Conservation (phyloP, 192 early-diverging fungal genomes). For the Physocladia obscura region DNA sequence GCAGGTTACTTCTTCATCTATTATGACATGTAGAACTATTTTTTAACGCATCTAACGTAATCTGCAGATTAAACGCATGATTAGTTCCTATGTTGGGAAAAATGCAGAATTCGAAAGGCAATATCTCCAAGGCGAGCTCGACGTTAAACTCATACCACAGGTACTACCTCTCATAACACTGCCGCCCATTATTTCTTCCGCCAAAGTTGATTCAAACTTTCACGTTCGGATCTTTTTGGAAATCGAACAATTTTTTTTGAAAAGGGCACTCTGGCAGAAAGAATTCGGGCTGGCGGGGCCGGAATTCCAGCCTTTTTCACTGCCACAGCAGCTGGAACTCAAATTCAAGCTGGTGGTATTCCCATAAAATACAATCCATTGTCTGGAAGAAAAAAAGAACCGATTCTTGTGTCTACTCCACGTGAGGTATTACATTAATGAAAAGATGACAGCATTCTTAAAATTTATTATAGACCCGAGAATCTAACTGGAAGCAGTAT, state of each 20-base stretch:
- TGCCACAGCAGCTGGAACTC: constrained; percentile 67
- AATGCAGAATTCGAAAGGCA: constrained; percentile 81
- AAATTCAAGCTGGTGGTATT: constrained; percentile 68
- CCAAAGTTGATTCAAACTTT: no score
- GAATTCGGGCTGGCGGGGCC: constrained; percentile 73
- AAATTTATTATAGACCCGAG: neutral
- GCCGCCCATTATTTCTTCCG: neutral
- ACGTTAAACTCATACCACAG: constrained; percentile 76
- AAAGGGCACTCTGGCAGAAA: constrained; percentile 68
- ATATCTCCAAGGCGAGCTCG: constrained; percentile 77
- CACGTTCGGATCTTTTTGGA: no score
- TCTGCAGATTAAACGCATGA: constrained; percentile 76
- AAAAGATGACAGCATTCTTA: neutral
- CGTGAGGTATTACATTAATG: constrained; percentile 65
- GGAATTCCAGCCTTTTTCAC: constrained; percentile 73
- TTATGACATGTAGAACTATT: neutral
- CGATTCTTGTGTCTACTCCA: constrained; percentile 57
- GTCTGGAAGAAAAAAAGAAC: constrained; percentile 46
- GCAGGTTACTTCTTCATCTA: constrained; percentile 2
- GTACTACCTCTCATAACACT: neutral
- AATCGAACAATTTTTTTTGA: no score
- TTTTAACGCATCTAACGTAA: neutral
- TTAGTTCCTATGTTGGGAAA: constrained; percentile 75
- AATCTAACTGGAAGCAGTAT: constrained; percentile 58
- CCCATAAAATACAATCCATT: constrained; percentile 65